Conservation (phyloP, 192 early-diverging fungal genomes). For the Phlyctochytrium planicorne region DNA sequence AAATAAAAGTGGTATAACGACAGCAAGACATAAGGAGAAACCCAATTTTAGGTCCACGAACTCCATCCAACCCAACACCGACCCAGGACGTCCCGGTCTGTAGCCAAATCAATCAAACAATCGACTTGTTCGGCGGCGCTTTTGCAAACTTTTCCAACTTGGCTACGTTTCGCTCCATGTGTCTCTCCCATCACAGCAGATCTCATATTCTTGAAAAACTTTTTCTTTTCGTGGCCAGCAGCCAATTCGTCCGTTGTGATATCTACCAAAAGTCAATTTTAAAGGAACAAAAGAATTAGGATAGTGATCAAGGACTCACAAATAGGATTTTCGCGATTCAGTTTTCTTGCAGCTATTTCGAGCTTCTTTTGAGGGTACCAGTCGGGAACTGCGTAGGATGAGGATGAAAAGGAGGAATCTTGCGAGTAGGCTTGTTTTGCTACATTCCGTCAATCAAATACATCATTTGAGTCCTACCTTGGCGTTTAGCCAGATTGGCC, state of each 20-base stretch:
- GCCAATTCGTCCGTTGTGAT: slow-evolving; percentile 57
- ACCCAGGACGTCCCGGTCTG: slow-evolving; percentile 67
- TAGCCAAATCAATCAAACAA: slow-evolving; percentile 73
- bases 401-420: slow-evolving; percentile 10
- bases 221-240: slow-evolving; percentile 60
- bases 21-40: too few species aligned
- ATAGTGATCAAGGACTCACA: slow-evolving; percentile 35
- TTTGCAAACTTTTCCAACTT: slow-evolving; percentile 40
- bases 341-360: slow-evolving; percentile 65
- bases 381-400: slow-evolving; percentile 38
- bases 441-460: too few species aligned
- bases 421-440: background rate
- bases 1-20: too few species aligned
- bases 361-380: slow-evolving; percentile 82
- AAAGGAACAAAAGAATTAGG: slow-evolving; percentile 21
- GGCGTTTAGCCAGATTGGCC: slow-evolving; percentile 53
- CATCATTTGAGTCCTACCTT: too few species aligned
- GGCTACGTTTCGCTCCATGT: slow-evolving; percentile 47
- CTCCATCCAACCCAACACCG: slow-evolving; percentile 69
- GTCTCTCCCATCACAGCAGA: slow-evolving; percentile 53
- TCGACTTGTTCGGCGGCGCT: slow-evolving; percentile 66
- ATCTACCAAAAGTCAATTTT: slow-evolving; percentile 17
- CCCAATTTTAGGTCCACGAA: slow-evolving; percentile 47
- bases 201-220: slow-evolving; percentile 46
- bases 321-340: slow-evolving; percentile 69